phyloP scores from a whole-genome alignment of 805 yeast genomes.

The Cyberlindnera lachancei region DNA sequence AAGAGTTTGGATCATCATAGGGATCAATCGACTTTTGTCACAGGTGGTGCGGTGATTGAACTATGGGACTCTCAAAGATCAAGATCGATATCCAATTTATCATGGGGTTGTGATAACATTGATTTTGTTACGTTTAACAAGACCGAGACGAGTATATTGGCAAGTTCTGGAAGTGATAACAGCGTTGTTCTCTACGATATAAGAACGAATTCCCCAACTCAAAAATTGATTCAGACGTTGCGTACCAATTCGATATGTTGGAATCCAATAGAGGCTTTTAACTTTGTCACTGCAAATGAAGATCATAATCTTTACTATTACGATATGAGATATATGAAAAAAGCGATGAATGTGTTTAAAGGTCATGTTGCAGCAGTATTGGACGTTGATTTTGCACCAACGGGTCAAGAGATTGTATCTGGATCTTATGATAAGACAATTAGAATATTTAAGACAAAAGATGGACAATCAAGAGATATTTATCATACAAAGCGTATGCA shows the following conservation, averaged over 20 bases:
- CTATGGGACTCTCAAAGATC: slow-evolving; percentile 88
- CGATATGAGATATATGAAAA: slow-evolving; percentile 89
- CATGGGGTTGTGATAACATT: slow-evolving; percentile 97
- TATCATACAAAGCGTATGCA: slow-evolving; percentile 99
- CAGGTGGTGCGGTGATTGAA: slow-evolving; percentile 86
- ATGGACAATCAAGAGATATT: slow-evolving; percentile 91
- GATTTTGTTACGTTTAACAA: slow-evolving; percentile 77
- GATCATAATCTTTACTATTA: slow-evolving; percentile 92
- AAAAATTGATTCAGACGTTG: slow-evolving; percentile 76
- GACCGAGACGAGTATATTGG: slow-evolving; percentile 83
- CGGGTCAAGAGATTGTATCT: slow-evolving; percentile 92
- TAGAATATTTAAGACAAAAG: slow-evolving; percentile 63
- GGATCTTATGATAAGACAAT: slow-evolving; percentile 94
- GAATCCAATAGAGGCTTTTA: slow-evolving; percentile 98
- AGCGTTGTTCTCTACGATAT: slow-evolving; percentile 85
- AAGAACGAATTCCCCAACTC: slow-evolving; percentile 86
- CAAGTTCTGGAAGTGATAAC: slow-evolving; percentile 87
- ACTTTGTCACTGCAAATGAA: slow-evolving; percentile 87
- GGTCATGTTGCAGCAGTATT: slow-evolving; percentile 95
- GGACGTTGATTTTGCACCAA: slow-evolving; percentile 92
- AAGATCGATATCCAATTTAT: slow-evolving; percentile 64
- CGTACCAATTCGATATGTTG: slow-evolving; percentile 83
- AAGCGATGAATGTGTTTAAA: slow-evolving; percentile 78
- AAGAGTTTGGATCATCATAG: slow-evolving; percentile 83
- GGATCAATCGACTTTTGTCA: slow-evolving; percentile 65